Evolutionary conservation across 2,329 filamentous ascomycete species (phyloP).

Genomic region (Biscogniauxia marginata): DNA sequence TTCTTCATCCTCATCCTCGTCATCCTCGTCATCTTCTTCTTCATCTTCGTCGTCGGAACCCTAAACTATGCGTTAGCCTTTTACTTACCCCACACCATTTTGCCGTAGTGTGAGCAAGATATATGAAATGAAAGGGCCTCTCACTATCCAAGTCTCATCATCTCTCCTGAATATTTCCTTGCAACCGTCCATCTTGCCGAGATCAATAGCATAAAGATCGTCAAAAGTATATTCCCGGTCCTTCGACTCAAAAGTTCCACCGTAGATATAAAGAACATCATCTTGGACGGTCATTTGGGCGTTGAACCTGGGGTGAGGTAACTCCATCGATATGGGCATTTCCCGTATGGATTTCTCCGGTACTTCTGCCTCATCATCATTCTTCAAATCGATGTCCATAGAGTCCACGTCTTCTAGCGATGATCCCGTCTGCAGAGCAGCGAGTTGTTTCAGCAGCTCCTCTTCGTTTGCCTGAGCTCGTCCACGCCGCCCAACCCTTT

Average conservation of each 20-base stretch:
- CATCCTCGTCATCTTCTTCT: slow-evolving; percentile 43
- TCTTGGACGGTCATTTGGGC: slow-evolving; percentile 87
- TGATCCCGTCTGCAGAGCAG: slow-evolving; percentile 75
- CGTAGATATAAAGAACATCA: slow-evolving; percentile 90
- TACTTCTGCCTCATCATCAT: slow-evolving; percentile 51
- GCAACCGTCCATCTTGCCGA: slow-evolving; percentile 93
- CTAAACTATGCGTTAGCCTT: slow-evolving; percentile 33
- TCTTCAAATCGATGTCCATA: slow-evolving; percentile 44
- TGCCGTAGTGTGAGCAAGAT: neutral
- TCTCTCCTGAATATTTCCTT: slow-evolving; percentile 87
- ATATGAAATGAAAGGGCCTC: slow-evolving; percentile 35
- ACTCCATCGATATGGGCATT: slow-evolving; percentile 70
- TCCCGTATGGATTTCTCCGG: slow-evolving; percentile 60
- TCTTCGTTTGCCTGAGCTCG: slow-evolving; percentile 88
- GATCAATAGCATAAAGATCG: slow-evolving; percentile 87
- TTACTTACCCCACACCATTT: too few species aligned
- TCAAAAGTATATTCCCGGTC: slow-evolving; percentile 96
- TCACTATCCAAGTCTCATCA: slow-evolving; percentile 77
- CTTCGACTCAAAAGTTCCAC: slow-evolving; percentile 92
- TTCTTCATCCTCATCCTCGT: slow-evolving; percentile 53
- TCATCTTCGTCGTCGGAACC: slow-evolving; percentile 48
- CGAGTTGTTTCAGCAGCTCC: slow-evolving; percentile 82
- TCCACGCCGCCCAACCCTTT: slow-evolving; percentile 62
- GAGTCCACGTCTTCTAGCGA: slow-evolving; percentile 53
- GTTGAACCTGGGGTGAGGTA: slow-evolving; percentile 90